Evolutionary conservation across 2,329 filamentous ascomycete genomes (phyloP), one percentile per base, ranked within the genome.

Genomic region (Apiospora pterosperma): DNA sequence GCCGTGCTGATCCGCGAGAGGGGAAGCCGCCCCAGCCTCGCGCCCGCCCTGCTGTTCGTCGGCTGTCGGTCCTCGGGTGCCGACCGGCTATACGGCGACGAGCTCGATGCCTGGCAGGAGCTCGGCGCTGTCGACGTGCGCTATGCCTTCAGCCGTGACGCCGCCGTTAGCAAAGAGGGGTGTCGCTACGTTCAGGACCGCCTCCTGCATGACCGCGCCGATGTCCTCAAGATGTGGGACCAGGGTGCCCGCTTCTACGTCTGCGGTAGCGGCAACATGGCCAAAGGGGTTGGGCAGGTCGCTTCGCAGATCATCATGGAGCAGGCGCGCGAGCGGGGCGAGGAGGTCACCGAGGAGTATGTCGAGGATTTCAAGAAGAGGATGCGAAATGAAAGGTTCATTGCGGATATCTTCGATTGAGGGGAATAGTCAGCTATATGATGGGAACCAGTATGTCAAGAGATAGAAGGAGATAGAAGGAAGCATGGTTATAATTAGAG

Each of bases 41-140:
- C 80, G 0, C 79, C 78, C 0, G 80, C 82, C 0, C 67, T 85
- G 11, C 75, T 86, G 7, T 85, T 84, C 74, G 76, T 76, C 60
- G 84, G 83, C 25, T 84, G 82, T 69, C 78, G 79, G 31, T 69
- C 75, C n/a, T 76, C 77, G 6, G 74, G 75, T 3, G 74, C 70
- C n/a, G 84, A 85, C 62, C 69, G 76, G 2, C 68, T 84, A 2
- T 85, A 85, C 67, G 66, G 74, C 0, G 73, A 76, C 1, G 76
- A 79, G 34, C 71, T 84, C 14, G 72, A 74, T 19, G 69, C 68
- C 11, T 87, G 85, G 85, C 78, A 81, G 38, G 66, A 72, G 1
- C 70, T 78, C 10, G 85, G 85, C 0, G 83, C 81, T 0, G 84
- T 88, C 1, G 77, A 81, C 23, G 74, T 88, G 1, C 77, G 79